phyloP scores from a whole-genome alignment of 1,139 yeast genomes.

The Maudiozyma humilis region DNA sequence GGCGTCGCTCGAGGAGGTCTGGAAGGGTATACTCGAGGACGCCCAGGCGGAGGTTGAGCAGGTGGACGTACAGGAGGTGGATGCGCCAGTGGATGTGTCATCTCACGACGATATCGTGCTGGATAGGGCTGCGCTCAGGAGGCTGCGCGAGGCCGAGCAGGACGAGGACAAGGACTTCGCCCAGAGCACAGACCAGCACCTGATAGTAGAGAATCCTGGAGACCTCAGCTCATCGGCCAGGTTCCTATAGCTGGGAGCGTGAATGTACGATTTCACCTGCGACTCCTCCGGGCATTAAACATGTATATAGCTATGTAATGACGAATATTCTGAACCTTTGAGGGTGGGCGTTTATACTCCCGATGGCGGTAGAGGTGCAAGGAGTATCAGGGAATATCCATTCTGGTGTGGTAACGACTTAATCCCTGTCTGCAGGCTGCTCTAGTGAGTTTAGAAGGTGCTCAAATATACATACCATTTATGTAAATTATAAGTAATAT shows the following conservation, averaged over 20 bases:
- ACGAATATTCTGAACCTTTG: too few species aligned
- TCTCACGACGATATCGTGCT: constrained; percentile 14
- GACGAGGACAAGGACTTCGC: constrained; percentile 25
- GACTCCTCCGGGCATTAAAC: too few species aligned
- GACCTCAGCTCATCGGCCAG: constrained; percentile 31
- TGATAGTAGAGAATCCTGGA: constrained; percentile 33
- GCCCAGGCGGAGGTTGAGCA: constrained; percentile 12
- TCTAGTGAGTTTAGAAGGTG: too few species aligned
- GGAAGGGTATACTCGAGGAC: constrained; percentile 23
- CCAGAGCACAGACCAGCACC: constrained; percentile 29
- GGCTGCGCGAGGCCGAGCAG: constrained; percentile 24
- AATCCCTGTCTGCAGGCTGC: too few species aligned
- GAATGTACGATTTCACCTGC: not conserved
- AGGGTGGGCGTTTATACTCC: too few species aligned
- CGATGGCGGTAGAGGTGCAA: too few species aligned
- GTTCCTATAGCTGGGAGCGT: constrained; percentile 28
- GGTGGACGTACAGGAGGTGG: too few species aligned
- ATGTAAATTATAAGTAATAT: too few species aligned
- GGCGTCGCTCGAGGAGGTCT: constrained; percentile 25
- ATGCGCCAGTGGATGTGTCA: not conserved
- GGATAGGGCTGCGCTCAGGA: constrained; percentile 16
- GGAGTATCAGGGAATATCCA: too few species aligned
- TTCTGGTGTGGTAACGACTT: too few species aligned
- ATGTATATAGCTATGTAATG: too few species aligned
- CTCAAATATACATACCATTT: too few species aligned